phyloP scores from a whole-genome alignment of 352 stramenopile species.

The Lagenidium sp. region DNA sequence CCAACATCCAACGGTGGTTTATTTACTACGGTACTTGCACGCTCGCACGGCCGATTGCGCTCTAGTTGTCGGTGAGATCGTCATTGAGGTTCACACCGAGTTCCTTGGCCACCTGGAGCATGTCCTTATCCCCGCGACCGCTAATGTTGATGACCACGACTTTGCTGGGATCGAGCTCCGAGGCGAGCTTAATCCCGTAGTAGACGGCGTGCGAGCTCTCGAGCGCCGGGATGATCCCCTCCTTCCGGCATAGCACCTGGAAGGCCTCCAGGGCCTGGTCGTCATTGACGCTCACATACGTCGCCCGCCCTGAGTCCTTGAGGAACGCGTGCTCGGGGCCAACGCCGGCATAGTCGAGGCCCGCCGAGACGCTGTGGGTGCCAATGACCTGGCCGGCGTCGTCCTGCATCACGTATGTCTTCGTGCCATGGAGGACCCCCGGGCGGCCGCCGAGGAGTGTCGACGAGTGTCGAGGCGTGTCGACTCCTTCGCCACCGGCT shows the following conservation, averaged over 20 bases:
- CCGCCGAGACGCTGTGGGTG: constrained; percentile 94
- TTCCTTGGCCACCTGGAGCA: constrained; percentile 96
- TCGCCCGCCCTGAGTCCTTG: constrained; percentile 93
- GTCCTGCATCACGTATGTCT: constrained; percentile 98
- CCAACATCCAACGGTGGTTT: too few relatives aligned
- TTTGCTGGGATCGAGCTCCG: constrained; percentile 81
- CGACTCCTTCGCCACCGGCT: constrained; percentile 91
- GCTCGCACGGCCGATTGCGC: too few relatives aligned
- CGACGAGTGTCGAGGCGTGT: constrained; percentile 89
- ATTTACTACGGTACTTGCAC: too few relatives aligned
- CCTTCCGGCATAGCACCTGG: constrained; percentile 91
- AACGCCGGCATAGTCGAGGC: constrained; percentile 97
- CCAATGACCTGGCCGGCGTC: constrained; percentile 92
- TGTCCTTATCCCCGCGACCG: constrained; percentile 98
- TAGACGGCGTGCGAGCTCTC: constrained; percentile 96
- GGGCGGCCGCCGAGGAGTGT: constrained; percentile 91
- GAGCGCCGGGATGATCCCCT: constrained; percentile 98
- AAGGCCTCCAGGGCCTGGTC: constrained; percentile 96
- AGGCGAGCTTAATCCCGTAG: constrained; percentile 90
- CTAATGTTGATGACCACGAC: constrained; percentile 97
- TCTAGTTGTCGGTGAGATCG: constrained; percentile 74
- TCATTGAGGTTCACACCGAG: constrained; percentile 90
- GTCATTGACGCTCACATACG: constrained; percentile 96
- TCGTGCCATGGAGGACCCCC: constrained; percentile 95
- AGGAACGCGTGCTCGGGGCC: constrained; percentile 96